Base-by-base conservation (phyloP, 23 red algal species). In the Chondrus crispus region DNA sequence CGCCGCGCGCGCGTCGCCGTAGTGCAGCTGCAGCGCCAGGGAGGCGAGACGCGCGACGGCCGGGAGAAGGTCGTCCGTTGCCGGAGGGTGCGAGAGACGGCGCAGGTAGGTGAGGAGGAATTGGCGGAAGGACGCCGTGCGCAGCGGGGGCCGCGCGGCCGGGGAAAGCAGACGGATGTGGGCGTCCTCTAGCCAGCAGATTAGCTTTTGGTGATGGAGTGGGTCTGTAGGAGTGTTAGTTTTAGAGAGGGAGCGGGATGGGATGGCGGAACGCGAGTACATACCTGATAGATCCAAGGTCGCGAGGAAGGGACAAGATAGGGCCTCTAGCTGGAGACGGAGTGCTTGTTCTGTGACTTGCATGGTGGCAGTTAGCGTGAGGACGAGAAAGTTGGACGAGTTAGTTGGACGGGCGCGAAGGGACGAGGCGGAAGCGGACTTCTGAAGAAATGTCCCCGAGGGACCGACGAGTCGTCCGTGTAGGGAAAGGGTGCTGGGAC, bases 161-260 rank as follows among this genome's bases (percentile, higher is more conserved):
- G 73, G 69, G 10, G 41, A 24, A 37, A 75, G 72, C 7, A 64
- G 87, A 5, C 87, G 87, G 33, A 90, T 90, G 73, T 90, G 72
- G 14, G 38, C 62, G 44, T 90, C 87, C 47, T 90, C 87, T 3
- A 90, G 53, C 87, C 87, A 90, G 49, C 49, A 57, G 53, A 90
- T 81, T 36, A 75, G 74, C 71, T 90, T 90, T 73, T 90, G 87
- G 30, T 44, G 16, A 4, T 63, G 52, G 5, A 90, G 74, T 1
- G 53, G 20, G 58, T 78, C 87, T 80, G 53, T 42, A 2, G 46
- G 80, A 51, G 37, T 30, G 48, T 83, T 3, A 24, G 32, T 2
- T 18, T 37, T 24, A 46, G 58, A 20, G 43, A 30, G 44, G 41
- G 63, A 9, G 33, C 3, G 7, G 39, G 44, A 26, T 19, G 5